Conservation (phyloP, 768 basidiomycete species). For the Tylopilus intermedius region DNA sequence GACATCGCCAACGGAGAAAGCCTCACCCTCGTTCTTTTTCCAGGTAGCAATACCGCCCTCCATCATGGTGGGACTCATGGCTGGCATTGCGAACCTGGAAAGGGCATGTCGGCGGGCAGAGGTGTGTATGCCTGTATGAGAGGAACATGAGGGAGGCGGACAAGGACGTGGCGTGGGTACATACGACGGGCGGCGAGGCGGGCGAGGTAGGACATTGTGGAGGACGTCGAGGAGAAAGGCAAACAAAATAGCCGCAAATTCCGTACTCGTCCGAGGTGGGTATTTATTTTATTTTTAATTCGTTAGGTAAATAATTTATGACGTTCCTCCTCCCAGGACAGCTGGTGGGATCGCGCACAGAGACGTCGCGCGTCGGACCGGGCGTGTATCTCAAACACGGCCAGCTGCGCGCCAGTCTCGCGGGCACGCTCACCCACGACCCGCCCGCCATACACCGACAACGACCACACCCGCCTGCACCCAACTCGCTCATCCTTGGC, state of each 20-base stretch:
- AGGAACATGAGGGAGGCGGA: background rate
- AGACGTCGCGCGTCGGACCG: constrained; percentile 41
- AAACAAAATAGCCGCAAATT: constrained; percentile 27
- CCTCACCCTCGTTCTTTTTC: constrained; percentile 96
- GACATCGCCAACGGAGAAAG: constrained; percentile 87
- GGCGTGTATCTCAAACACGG: constrained; percentile 66
- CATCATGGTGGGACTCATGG: constrained; percentile 99
- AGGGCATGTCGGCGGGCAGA: constrained; percentile 77
- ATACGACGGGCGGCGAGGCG: constrained; percentile 65
- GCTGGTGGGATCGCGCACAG: constrained; percentile 52
- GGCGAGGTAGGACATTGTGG: constrained; percentile 56
- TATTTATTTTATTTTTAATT: constrained; percentile 4
- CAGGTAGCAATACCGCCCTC: constrained; percentile 97
- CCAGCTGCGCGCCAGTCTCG: constrained; percentile 62
- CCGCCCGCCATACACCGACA: constrained; percentile 54
- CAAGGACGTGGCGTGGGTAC: constrained; percentile 17
- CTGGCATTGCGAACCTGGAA: constrained; percentile 89
- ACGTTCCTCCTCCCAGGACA: constrained; percentile 69
- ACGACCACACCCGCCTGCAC: constrained; percentile 67
- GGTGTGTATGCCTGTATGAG: constrained; percentile 66
- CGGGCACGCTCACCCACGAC: constrained; percentile 49
- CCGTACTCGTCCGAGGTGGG: constrained; percentile 15
- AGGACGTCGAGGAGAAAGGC: constrained; percentile 12
- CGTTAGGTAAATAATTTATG: constrained; percentile 20
- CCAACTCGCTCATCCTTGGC: constrained; percentile 77